phyloP scores from a whole-genome alignment of 2,329 filamentous ascomycete genomes.

The Fusarium circinatum region DNA sequence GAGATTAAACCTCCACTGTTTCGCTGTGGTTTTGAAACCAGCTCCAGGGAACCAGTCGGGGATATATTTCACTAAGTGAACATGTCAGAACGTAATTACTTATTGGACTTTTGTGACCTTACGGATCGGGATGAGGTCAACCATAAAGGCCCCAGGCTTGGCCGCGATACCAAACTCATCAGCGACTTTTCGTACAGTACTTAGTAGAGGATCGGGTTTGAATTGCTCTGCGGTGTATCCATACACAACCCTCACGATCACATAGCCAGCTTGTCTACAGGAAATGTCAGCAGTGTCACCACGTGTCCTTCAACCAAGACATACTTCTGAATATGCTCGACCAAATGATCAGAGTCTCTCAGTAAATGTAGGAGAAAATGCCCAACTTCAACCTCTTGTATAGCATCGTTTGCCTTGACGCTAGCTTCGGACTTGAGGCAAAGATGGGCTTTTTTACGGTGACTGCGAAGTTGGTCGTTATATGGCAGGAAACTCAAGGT shows the following conservation, averaged over 20 bases:
- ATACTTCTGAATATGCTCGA: conserved; percentile 56
- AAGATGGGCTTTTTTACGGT: conserved; percentile 57
- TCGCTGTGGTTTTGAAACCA: conserved; percentile 12
- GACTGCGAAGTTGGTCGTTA: conserved; percentile 50
- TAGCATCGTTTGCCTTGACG: conserved; percentile 50
- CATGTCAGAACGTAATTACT: rapidly evolving
- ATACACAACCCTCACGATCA: conserved; percentile 33
- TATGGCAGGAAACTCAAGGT: conserved; percentile 50
- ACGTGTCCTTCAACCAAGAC: neutral
- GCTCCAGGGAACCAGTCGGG: conserved; percentile 26
- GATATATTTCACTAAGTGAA: neutral
- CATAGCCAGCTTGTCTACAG: conserved; percentile 15
- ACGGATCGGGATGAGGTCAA: conserved; percentile 22
- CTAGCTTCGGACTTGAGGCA: conserved; percentile 56
- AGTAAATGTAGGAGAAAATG: conserved; percentile 44
- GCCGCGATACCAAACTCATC: conserved; percentile 29
- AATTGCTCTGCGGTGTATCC: conserved; percentile 29
- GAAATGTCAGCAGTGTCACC: neutral
- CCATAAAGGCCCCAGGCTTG: conserved; percentile 26
- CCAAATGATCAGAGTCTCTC: conserved; percentile 49
- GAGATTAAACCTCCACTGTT: conserved; percentile 17
- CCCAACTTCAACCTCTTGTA: conserved; percentile 55
- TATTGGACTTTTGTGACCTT: neutral
- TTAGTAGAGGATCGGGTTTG: conserved; percentile 15
- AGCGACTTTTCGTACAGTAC: conserved; percentile 22